Evolutionary conservation across 2,329 filamentous ascomycete genomes (phyloP).

Genomic region (Epichloe uncinata): DNA sequence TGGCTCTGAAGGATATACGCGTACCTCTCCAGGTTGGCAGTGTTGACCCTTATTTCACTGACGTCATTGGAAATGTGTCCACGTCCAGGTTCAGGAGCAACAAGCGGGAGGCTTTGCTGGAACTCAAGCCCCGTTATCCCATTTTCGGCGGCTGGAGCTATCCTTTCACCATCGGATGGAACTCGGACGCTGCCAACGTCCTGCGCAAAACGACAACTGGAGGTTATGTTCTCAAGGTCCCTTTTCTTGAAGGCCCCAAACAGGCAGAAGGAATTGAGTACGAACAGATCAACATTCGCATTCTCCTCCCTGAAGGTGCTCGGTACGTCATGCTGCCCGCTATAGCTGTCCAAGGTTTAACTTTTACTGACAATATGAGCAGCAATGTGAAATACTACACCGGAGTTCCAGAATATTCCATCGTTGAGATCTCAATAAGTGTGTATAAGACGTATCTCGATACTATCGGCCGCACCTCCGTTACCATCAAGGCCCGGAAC

Average conservation of each 20-base stretch:
- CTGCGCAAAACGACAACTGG: slow-evolving; percentile 54
- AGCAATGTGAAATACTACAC: slow-evolving; percentile 73
- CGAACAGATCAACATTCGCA: slow-evolving; percentile 61
- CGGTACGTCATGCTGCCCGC: slow-evolving; percentile 40
- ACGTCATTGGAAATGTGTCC: slow-evolving; percentile 93
- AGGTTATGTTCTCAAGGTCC: slow-evolving; percentile 76
- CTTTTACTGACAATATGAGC: slow-evolving; percentile 22
- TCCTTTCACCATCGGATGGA: slow-evolving; percentile 93
- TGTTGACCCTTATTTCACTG: slow-evolving; percentile 82
- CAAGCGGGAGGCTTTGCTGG: slow-evolving; percentile 66
- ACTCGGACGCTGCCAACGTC: slow-evolving; percentile 67
- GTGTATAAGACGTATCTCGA: slow-evolving; percentile 88
- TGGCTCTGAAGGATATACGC: slow-evolving; percentile 68
- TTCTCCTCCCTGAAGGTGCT: slow-evolving; percentile 85
- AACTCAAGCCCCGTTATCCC: slow-evolving; percentile 90
- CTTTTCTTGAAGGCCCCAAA: slow-evolving; percentile 86
- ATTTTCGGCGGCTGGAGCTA: slow-evolving; percentile 97
- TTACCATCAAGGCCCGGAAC: slow-evolving; percentile 71
- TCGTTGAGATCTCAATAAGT: slow-evolving; percentile 44
- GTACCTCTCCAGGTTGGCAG: slow-evolving; percentile 71
- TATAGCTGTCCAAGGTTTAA: neutral
- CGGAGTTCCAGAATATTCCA: slow-evolving; percentile 48
- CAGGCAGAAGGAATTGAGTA: slow-evolving; percentile 78
- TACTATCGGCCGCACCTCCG: slow-evolving; percentile 72
- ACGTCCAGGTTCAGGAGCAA: slow-evolving; percentile 77